These are phyloP conservation scores for Platanus orientalis DNA, from an alignment of 164 flowering plant genomes.

Conservation along the genomic window DNA sequence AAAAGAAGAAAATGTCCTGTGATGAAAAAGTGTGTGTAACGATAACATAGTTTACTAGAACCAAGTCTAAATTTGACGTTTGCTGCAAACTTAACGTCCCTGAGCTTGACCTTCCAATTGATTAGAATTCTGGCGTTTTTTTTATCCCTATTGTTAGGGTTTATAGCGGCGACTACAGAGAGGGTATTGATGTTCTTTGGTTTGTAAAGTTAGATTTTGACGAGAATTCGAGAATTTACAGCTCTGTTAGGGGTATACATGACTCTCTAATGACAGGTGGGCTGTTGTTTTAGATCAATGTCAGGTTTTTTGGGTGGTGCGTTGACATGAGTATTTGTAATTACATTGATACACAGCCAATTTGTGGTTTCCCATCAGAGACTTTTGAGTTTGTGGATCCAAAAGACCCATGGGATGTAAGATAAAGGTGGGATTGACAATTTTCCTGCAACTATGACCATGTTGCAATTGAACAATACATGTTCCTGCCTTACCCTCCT, in stretches of 20 bases:
- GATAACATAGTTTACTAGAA: conserved; percentile 25
- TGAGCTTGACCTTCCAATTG: conserved; percentile 36
- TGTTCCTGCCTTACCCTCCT: conserved; percentile 59
- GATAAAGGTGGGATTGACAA: conserved; percentile 55
- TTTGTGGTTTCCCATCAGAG: conserved; percentile 68
- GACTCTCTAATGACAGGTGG: conserved; percentile 40
- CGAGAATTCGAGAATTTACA: conserved; percentile 84
- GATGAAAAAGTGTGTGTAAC: no score
- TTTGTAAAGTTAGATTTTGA: conserved; percentile 61
- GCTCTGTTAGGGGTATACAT: conserved; percentile 35
- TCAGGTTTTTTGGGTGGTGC: conserved; percentile 69
- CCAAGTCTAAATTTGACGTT: conserved; percentile 23
- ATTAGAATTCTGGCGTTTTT: conserved; percentile 52
- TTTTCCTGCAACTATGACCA: conserved; percentile 45
- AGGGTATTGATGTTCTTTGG: conserved; percentile 42
- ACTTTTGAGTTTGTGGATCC: conserved; percentile 64
- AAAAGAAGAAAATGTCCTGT: no score
- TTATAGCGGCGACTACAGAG: conserved; percentile 79
- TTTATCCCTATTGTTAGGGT: conserved; percentile 26
- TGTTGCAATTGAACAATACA: conserved; percentile 53
- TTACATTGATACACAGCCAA: conserved; percentile 50
- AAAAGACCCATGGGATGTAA: conserved; percentile 67
- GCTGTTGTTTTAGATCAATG: conserved; percentile 80
- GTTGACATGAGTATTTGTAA: conserved; percentile 79
- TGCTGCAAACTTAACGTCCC: conserved; percentile 37